These are phyloP conservation scores for Plasmodium gonderi DNA, from an alignment of 169 alveolate genomes.

Conservation along the genomic window DNA sequence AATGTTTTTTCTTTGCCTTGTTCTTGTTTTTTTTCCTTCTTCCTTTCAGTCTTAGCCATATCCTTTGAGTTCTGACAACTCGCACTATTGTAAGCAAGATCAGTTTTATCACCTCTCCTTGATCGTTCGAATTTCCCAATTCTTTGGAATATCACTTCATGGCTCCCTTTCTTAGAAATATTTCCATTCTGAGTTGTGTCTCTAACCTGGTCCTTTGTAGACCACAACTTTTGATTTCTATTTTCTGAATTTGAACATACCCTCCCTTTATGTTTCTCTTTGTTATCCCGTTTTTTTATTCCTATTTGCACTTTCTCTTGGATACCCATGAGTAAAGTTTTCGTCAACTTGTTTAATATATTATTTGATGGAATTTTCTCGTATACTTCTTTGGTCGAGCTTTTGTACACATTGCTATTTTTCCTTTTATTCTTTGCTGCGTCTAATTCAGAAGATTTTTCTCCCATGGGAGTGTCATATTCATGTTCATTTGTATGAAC, in stretches of 20 bases:
- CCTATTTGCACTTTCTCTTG: neutral
- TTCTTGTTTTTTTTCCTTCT: too few relatives aligned
- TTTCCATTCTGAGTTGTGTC: neutral
- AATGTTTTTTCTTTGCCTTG: neutral
- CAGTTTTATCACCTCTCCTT: too few relatives aligned
- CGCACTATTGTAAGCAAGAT: too few relatives aligned
- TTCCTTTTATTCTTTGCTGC: neutral
- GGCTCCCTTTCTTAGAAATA: too few relatives aligned
- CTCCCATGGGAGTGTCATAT: neutral
- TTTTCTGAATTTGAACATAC: neutral
- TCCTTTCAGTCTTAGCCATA: too few relatives aligned
- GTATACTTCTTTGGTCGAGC: neutral
- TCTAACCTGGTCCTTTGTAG: neutral
- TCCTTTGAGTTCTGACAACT: too few relatives aligned
- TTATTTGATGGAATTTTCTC: neutral
- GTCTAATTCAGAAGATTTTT: neutral
- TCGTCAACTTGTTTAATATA: neutral
- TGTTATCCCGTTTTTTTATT: neutral
- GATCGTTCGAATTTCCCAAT: too few relatives aligned
- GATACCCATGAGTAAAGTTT: neutral
- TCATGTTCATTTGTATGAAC: neutral
- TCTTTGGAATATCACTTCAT: too few relatives aligned
- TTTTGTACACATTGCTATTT: neutral
- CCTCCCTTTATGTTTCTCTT: neutral
- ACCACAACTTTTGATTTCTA: neutral